Evolutionary conservation across 352 stramenopile species (phyloP).

Genomic region (Phytophthora europaea): DNA sequence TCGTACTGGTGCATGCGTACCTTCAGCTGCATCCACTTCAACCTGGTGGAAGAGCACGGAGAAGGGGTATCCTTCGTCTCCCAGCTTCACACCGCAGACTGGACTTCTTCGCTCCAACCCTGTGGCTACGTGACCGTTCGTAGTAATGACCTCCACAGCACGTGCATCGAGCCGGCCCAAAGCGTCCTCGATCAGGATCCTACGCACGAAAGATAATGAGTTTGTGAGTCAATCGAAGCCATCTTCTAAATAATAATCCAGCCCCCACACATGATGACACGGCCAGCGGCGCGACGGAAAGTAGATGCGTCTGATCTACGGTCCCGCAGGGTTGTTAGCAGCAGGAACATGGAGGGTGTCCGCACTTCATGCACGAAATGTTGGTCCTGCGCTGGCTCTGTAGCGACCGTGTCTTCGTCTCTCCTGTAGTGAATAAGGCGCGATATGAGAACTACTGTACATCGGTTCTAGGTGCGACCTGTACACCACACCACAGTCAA

Average conservation of each 20-base stretch:
- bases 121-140: not conserved
- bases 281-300: not conserved
- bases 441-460: no score
- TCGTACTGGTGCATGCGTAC: not conserved
- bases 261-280: not conserved
- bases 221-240: not conserved
- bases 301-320: not conserved
- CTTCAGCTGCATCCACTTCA: constrained; percentile 9
- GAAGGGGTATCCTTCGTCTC: constrained; percentile 10
- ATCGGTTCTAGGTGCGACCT: no score
- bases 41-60: constrained; percentile 9
- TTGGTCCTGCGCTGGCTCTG: not conserved
- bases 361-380: not conserved
- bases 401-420: not conserved
- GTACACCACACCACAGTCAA: not conserved
- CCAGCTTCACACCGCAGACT: constrained; percentile 2
- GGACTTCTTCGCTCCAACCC: not conserved
- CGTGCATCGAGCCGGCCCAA: constrained; percentile 2
- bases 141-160: not conserved
- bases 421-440: not conserved
- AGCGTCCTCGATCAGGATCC: constrained; percentile 6
- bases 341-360: constrained; percentile 7
- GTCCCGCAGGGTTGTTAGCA: not conserved
- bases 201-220: not conserved
- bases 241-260: not conserved